Percentiles rank a stretch among this genome's conserved stretches.
Conservation (phyloP, 140 eudicot genomes). For the Oenanthe javanica region DNA sequence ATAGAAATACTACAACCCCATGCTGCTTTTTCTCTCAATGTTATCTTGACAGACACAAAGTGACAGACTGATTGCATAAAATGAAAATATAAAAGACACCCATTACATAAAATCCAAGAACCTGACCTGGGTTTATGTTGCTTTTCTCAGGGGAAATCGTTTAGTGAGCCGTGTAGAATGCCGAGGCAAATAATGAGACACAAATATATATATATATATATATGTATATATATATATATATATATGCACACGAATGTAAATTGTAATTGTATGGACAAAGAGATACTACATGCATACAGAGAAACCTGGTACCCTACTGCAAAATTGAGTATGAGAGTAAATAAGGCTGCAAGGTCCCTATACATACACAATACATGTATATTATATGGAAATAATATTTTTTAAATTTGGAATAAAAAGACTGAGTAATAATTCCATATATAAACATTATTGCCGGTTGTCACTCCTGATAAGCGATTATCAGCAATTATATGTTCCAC, state of each 20-base stretch:
- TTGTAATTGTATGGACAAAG: neutral
- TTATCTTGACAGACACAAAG: slow-evolving; percentile 5
- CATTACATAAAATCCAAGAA: slow-evolving; percentile 24
- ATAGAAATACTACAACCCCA: neutral
- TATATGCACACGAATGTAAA: neutral
- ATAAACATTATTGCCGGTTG: neutral
- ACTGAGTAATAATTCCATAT: neutral
- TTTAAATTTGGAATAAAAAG: neutral
- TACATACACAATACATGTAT: neutral
- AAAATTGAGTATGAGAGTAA: neutral
- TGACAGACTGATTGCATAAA: slow-evolving; percentile 9
- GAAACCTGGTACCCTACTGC: slow-evolving; percentile 6
- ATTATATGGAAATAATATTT: neutral
- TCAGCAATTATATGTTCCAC: too few species aligned
- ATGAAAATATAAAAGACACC: slow-evolving; percentile 21
- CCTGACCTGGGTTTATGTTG: slow-evolving; percentile 29
- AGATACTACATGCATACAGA: neutral
- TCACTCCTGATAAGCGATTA: too few species aligned
- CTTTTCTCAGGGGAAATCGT: slow-evolving; percentile 15
- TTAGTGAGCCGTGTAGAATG: slow-evolving; percentile 18
- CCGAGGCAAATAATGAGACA: slow-evolving; percentile 17
- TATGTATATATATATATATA: too few species aligned
- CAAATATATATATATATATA: neutral
- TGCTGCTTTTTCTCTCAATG: neutral
- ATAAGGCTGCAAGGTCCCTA: neutral